Percentiles rank a stretch among this genome's conserved stretches.
These are phyloP conservation scores for Porcisia hertigi DNA, from an alignment of 208 protist species.

Conservation along the genomic window DNA sequence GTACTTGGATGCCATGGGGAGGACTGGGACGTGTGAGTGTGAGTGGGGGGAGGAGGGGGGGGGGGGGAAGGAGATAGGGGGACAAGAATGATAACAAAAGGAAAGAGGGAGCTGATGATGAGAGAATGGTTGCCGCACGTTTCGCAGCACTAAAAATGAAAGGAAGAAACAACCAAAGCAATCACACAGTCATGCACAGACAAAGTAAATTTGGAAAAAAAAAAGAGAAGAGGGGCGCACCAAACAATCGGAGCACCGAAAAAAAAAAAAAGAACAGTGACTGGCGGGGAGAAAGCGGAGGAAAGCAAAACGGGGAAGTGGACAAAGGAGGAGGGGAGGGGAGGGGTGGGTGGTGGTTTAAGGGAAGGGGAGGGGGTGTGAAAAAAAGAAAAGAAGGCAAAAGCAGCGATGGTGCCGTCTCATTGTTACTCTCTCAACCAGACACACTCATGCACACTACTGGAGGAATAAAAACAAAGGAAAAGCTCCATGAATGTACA, in stretches of 20 bases:
- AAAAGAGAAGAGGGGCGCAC: not conserved
- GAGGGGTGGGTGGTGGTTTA: not conserved
- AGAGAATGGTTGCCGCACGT: not conserved
- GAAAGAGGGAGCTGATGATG: not conserved
- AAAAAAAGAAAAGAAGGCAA: too few relatives aligned
- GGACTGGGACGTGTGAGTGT: not conserved
- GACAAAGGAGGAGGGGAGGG: not conserved
- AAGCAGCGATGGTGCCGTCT: too few relatives aligned
- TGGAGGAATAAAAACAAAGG: too few relatives aligned
- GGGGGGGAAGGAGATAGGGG: not conserved
- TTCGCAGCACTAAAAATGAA: not conserved
- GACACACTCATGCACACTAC: too few relatives aligned
- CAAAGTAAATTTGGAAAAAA: not conserved
- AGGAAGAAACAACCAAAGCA: constrained; percentile 1
- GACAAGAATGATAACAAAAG: constrained; percentile 4
- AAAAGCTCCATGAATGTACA: not conserved
- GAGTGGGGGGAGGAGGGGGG: not conserved
- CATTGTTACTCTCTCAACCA: too few relatives aligned
- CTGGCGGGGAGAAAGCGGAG: not conserved
- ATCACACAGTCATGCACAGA: too few relatives aligned
- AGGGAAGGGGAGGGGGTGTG: not conserved
- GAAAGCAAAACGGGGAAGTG: too few relatives aligned
- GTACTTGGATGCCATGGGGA: not conserved
- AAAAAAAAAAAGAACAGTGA: not conserved
- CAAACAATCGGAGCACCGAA: not conserved